Conservation (phyloP, 495 filamentous ascomycete genomes). For the Podospora didyma region DNA sequence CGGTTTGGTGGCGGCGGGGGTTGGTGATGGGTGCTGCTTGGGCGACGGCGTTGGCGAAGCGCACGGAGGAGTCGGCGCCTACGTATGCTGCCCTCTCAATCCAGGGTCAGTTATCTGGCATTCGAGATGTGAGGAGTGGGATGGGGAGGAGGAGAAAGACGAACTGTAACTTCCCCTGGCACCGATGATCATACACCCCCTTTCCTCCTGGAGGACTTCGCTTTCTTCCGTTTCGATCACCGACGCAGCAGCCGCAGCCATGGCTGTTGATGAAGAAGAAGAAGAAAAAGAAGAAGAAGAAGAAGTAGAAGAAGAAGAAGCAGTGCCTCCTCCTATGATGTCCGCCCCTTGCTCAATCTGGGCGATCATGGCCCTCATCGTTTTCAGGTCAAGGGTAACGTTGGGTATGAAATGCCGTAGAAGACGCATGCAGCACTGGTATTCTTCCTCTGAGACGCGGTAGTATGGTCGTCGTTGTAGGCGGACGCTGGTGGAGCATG, state of each 20-base stretch:
- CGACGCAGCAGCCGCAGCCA: background rate
- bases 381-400: slow-evolving; percentile 4
- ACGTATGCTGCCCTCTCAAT: slow-evolving; percentile 1
- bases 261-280: no score
- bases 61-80: slow-evolving; percentile 9
- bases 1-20: background rate
- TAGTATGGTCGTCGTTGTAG: slow-evolving; percentile 7
- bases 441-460: slow-evolving; percentile 10
- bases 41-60: slow-evolving; percentile 8
- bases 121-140: background rate
- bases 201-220: slow-evolving; percentile 10
- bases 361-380: slow-evolving; percentile 10
- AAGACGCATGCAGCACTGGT: slow-evolving; percentile 10
- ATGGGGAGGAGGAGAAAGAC: background rate
- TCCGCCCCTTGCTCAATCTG: slow-evolving; percentile 10
- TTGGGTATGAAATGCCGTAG: slow-evolving; percentile 5
- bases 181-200: slow-evolving; percentile 7
- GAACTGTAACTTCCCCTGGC: slow-evolving; percentile 4
- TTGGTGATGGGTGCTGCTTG: background rate
- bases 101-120: background rate
- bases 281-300: no score
- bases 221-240: slow-evolving; percentile 10
- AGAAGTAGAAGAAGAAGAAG: no score
- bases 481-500: slow-evolving; percentile 8
- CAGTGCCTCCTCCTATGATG: no score